Evolutionary conservation across 176 grass and related monocot species (phyloP).

Genomic region (Microstegium vimineum): DNA sequence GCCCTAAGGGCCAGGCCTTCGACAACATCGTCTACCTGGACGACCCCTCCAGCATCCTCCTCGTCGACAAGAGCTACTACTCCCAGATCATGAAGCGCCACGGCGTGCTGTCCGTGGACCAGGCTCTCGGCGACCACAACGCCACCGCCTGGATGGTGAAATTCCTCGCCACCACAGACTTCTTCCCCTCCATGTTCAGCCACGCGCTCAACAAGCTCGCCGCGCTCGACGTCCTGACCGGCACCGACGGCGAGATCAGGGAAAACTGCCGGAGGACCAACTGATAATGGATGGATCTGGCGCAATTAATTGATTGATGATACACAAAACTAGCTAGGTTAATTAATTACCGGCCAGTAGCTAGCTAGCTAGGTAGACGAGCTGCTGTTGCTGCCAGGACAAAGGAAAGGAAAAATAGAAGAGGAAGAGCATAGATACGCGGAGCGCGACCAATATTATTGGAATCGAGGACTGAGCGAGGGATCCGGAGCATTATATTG

Average conservation of each 20-base stretch:
- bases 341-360: background rate
- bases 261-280: slow-evolving; percentile 50
- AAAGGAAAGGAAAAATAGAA: background rate
- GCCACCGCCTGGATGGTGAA: slow-evolving; percentile 48
- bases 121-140: slow-evolving; percentile 35
- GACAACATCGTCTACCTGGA: slow-evolving; percentile 70
- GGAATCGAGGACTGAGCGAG: background rate
- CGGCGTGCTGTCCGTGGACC: slow-evolving; percentile 64
- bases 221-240: slow-evolving; percentile 60
- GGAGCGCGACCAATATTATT: background rate
- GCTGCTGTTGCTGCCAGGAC: background rate
- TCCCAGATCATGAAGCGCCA: slow-evolving; percentile 40
- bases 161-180: slow-evolving; percentile 21
- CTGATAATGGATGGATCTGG: slow-evolving; percentile 7
- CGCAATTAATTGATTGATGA: background rate
- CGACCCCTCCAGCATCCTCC: slow-evolving; percentile 43
- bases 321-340: slow-evolving; percentile 6
- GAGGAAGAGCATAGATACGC: background rate
- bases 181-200: slow-evolving; percentile 58
- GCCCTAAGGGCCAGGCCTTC: slow-evolving; percentile 1
- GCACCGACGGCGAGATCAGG: slow-evolving; percentile 65
- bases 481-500: background rate
- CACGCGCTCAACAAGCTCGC: slow-evolving; percentile 63
- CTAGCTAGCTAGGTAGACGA: background rate
- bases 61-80: slow-evolving; percentile 73